phyloP scores from a whole-genome alignment of 306 rosid genomes.

The Ammopiptanthus mongolicus region DNA sequence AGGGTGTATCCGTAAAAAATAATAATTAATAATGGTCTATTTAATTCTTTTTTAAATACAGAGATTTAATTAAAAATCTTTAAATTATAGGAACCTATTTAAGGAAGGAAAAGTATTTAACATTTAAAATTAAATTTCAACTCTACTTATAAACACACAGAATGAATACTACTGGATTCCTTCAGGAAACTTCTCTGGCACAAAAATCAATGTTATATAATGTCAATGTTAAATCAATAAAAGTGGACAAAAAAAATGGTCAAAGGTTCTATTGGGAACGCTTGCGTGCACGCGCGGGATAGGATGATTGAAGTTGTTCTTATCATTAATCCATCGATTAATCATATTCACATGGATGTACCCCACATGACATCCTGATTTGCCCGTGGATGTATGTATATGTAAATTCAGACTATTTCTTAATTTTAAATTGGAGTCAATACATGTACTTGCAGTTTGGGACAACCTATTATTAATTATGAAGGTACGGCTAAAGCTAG shows the following conservation, averaged over 20 bases:
- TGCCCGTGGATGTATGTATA: neutral
- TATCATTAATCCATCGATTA: slow-evolving; percentile 16
- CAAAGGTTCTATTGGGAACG: slow-evolving; percentile 10
- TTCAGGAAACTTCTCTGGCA: neutral
- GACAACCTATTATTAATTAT: neutral
- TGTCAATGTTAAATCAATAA: slow-evolving; percentile 12
- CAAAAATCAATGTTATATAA: neutral
- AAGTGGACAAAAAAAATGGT: slow-evolving; percentile 9
- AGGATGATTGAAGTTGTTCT: slow-evolving; percentile 20
- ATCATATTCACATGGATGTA: slow-evolving; percentile 27
- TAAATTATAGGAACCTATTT: too few species aligned
- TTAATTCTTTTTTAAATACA: too few species aligned
- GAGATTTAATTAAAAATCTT: too few species aligned
- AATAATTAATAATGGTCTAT: too few species aligned
- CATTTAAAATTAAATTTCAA: neutral
- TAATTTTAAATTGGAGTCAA: slow-evolving; percentile 11
- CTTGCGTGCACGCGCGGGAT: neutral
- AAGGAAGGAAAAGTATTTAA: too few species aligned
- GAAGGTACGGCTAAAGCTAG: neutral
- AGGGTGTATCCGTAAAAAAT: too few species aligned
- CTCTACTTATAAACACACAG: neutral
- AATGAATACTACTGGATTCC: neutral
- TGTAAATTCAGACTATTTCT: neutral
- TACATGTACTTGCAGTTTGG: neutral
- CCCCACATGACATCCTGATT: slow-evolving; percentile 41